A percentile compares a stretch with the other conserved stretches of the same genome.
phyloP scores from a whole-genome alignment of 179 eudicot genomes.

The Beta macrorhiza region DNA sequence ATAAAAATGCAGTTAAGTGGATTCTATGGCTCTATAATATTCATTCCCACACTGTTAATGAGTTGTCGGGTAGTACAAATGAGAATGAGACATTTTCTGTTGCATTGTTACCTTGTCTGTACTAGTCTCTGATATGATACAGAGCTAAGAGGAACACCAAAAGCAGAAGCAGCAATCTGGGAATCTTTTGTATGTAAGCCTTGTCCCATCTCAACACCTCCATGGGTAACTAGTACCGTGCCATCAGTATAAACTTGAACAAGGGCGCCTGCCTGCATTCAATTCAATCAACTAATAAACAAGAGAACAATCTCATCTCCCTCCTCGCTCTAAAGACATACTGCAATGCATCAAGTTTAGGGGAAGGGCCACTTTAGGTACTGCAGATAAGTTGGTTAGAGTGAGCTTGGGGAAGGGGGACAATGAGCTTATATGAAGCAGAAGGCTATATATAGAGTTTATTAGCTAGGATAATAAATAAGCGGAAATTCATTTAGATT shows the following conservation, averaged over 20 bases:
- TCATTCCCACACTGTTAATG: no score
- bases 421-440: no score
- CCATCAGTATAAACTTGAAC: constrained; percentile 99
- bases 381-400: no score
- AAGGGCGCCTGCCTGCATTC: constrained; percentile 91
- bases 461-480: no score
- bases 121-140: constrained; percentile 97
- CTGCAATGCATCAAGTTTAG: neutral
- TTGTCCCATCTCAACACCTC: constrained; percentile 99
- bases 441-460: neutral
- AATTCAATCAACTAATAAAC: constrained; percentile 3
- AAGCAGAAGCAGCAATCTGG: constrained; percentile 94
- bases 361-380: no score
- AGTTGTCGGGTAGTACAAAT: neutral
- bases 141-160: constrained; percentile 79
- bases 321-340: neutral
- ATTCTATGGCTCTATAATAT: neutral
- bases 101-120: constrained; percentile 81
- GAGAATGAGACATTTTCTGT: constrained; percentile 6
- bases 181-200: constrained; percentile 98
- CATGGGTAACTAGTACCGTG: constrained; percentile 92
- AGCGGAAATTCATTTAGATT: no score
- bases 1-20: neutral
- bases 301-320: neutral
- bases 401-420: no score